Evolutionary conservation across 2,329 filamentous ascomycete genomes (phyloP), one percentile per base, ranked within the genome.

Genomic region (Apiospora arundinis): DNA sequence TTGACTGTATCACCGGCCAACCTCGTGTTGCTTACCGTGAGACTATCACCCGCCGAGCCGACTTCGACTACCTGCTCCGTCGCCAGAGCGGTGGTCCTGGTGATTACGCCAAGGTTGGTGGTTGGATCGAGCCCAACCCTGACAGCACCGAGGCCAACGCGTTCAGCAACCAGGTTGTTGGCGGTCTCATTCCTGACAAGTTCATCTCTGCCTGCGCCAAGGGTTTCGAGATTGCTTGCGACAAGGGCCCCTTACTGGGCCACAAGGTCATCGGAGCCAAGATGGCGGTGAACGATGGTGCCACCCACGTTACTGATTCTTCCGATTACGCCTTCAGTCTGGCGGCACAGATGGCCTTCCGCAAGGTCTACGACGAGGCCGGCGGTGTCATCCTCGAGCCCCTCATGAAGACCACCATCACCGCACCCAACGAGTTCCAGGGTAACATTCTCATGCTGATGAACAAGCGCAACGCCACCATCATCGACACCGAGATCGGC

Each of bases 11-110:
- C 78, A 98, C 95, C n/a, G 96, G 96, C 71, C 93, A 97, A 81
- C 96, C 96, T 5, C 95, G 97, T 82, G 96, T 99, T 75, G 95
- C 96, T 28, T 99, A 98, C 87, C 92, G 96, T 76, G 96, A 99
- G 85, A 98, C 95, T 49, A 92, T 99, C 78, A 92, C 92, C 69
- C 86, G 91, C 74, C 89, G 87, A 70, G 91, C 95, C 77, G 90
- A 94, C 63, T 99, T 97, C 80, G 95, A 99, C 84, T 97, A 95
- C 84, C 89, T 97, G 40, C 89, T 98, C 80, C 97, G 95, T 89
- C 96, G 97, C 83, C 96, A 99, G 84, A 94, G 92, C 37, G 96
- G 96, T 84, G 96, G 96, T 80, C 93, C 96, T 71, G 96, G 96
- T 84, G 96, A 98, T 81, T 99, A 92, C 78, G 96, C 96, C 73